phyloP scores from a whole-genome alignment of 1,284 basidiomycete species.

The Rhodotorula sp. region DNA sequence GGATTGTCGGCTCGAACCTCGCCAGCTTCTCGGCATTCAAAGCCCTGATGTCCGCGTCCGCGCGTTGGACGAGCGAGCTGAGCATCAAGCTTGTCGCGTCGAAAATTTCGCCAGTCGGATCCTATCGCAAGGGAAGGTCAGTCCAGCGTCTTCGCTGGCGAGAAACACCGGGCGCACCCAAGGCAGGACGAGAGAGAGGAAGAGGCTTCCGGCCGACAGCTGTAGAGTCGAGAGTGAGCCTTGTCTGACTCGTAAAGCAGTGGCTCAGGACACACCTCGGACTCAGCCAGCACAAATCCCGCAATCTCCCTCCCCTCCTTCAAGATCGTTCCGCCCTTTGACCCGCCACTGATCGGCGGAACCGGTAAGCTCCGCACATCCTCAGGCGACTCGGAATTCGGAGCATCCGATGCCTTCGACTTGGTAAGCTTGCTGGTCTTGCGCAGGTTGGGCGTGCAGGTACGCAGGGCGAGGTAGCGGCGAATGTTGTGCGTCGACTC shows the following conservation, averaged over 20 bases:
- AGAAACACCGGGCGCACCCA: constrained; percentile 18
- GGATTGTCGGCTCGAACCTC: not conserved
- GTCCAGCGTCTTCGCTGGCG: too few relatives aligned
- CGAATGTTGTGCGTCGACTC: constrained; percentile 9
- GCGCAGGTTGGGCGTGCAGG: constrained; percentile 31
- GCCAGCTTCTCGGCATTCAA: constrained; percentile 2
- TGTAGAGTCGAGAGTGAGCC: not conserved
- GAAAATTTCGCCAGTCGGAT: constrained; percentile 27
- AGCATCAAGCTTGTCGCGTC: constrained; percentile 31
- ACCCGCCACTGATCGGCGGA: not conserved
- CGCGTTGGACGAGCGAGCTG: constrained; percentile 17
- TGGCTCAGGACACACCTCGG: constrained; percentile 9
- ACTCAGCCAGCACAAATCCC: constrained; percentile 34
- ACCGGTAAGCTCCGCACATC: not conserved
- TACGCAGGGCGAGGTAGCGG: constrained; percentile 27
- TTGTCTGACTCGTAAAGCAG: accelerated
- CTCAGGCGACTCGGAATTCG: not conserved
- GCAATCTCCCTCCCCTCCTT: constrained; percentile 27
- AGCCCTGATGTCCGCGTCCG: constrained; percentile 15
- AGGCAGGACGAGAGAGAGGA: constrained; percentile 32
- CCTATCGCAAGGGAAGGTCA: constrained; percentile 2
- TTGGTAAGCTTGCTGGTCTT: constrained; percentile 4
- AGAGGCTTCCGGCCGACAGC: constrained; percentile 17
- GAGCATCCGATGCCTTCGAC: not conserved
- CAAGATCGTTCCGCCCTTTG: constrained; percentile 5